Evolutionary conservation across 2,329 filamentous ascomycete genomes (phyloP).

Genomic region (Hirsutella minnesotensis): DNA sequence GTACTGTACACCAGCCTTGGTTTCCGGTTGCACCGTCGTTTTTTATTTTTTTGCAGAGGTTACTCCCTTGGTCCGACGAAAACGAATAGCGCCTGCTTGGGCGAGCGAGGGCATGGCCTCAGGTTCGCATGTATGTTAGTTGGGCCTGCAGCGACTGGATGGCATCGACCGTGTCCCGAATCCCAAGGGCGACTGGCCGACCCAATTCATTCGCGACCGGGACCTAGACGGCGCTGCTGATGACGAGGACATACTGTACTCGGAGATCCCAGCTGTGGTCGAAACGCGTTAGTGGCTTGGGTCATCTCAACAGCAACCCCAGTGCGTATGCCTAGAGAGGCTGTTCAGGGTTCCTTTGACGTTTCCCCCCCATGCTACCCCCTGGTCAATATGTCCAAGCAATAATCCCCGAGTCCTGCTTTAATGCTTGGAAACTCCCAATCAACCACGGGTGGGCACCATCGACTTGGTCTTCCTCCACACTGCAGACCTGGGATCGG

Average conservation of each 20-base stretch:
- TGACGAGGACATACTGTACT: constrained; percentile 10
- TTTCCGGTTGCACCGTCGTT: background rate
- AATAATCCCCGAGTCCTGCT: constrained; percentile 36
- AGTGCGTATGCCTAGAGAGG: constrained; percentile 13
- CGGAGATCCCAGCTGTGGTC: constrained; percentile 23
- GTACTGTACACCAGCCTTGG: background rate
- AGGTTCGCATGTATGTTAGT: background rate
- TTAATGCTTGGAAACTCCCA: constrained; percentile 33
- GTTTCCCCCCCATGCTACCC: constrained; percentile 22
- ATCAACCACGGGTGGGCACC: constrained; percentile 23
- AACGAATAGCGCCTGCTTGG: background rate
- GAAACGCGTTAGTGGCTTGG: constrained; percentile 29
- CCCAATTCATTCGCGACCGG: constrained; percentile 5
- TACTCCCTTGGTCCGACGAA: background rate
- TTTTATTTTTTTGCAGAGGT: too few species aligned
- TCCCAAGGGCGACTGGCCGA: background rate
- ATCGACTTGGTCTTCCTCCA: constrained; percentile 16
- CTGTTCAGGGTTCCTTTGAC: constrained; percentile 22
- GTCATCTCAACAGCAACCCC: constrained; percentile 22
- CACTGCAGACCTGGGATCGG: background rate
- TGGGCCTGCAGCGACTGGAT: background rate
- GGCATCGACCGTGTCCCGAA: background rate
- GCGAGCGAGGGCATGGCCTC: background rate
- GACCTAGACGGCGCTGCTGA: constrained; percentile 4
- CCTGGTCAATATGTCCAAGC: constrained; percentile 24